Evolutionary conservation across 1,139 yeast species (phyloP).

Genomic region (Debaryomyces nepalensis): DNA sequence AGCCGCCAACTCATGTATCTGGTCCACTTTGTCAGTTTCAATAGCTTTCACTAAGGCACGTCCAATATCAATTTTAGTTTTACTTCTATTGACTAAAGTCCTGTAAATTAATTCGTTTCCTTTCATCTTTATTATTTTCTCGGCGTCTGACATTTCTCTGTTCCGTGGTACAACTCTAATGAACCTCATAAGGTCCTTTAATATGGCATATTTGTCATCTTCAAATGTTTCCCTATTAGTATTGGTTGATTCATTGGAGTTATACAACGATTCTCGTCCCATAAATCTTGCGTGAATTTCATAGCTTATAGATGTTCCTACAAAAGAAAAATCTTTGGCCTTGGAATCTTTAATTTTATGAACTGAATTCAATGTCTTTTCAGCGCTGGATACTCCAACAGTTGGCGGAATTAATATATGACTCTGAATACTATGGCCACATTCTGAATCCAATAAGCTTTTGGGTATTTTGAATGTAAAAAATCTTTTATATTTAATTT

Average conservation of each 20-base stretch:
- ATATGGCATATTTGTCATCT: slow-evolving; percentile 49
- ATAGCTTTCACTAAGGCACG: slow-evolving; percentile 25
- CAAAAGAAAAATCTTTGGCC: slow-evolving; percentile 27
- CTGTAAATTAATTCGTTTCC: slow-evolving; percentile 30
- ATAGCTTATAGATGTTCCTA: slow-evolving; percentile 40
- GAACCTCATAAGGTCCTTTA: slow-evolving; percentile 34
- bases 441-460: slow-evolving; percentile 42
- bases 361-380: slow-evolving; percentile 16
- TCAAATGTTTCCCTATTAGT: slow-evolving; percentile 27
- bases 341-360: slow-evolving; percentile 10
- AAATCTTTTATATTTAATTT: slow-evolving; percentile 39
- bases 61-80: slow-evolving; percentile 34
- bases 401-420: slow-evolving; percentile 48
- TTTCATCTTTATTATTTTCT: slow-evolving; percentile 22
- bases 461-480: slow-evolving; percentile 50
- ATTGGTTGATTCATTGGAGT: slow-evolving; percentile 23
- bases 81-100: slow-evolving; percentile 31
- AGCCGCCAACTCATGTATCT: slow-evolving; percentile 21
- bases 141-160: slow-evolving; percentile 14
- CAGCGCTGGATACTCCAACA: slow-evolving; percentile 35
- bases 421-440: slow-evolving; percentile 38
- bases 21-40: slow-evolving; percentile 19
- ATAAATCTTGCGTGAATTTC: slow-evolving; percentile 46
- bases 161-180: slow-evolving; percentile 37
- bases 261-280: slow-evolving; percentile 41